Evolutionary conservation across 495 filamentous ascomycete genomes (phyloP).

Genomic region (Tuber brumale): DNA sequence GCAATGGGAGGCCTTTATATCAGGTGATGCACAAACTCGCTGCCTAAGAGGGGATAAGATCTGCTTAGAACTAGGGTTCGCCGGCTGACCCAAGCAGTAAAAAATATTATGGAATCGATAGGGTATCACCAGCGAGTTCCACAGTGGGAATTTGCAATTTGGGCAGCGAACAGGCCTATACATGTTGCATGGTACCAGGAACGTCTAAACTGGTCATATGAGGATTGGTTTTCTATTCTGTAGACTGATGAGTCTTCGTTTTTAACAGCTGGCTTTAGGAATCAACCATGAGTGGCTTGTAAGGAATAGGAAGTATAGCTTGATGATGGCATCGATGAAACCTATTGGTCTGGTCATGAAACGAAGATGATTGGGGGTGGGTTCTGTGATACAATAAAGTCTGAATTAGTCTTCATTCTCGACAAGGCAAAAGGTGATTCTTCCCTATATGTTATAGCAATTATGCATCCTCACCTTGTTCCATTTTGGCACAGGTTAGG

Average conservation of each 20-base stretch:
- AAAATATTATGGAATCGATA: too few species aligned
- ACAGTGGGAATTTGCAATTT: not conserved
- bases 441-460: not conserved
- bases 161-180: not conserved
- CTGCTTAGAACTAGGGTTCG: not conserved
- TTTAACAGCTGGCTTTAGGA: too few species aligned
- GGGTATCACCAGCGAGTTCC: too few species aligned
- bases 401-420: slow-evolving; percentile 19
- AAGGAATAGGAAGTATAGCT: slow-evolving; percentile 11
- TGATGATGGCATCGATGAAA: slow-evolving; percentile 21
- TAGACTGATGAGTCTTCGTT: slow-evolving; percentile 30
- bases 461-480: not conserved
- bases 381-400: slow-evolving; percentile 21
- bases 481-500: too few species aligned
- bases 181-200: not conserved
- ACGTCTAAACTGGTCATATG: slow-evolving; percentile 8
- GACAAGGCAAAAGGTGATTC: slow-evolving; percentile 16
- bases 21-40: not conserved
- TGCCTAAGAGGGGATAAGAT: not conserved
- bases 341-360: slow-evolving; percentile 7
- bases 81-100: not conserved
- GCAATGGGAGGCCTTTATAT: slow-evolving; percentile 5
- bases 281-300: slow-evolving; percentile 2
- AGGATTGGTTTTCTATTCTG: slow-evolving; percentile 12
- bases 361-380: slow-evolving; percentile 9